Evolutionary conservation across 2,329 filamentous ascomycete species (phyloP), one percentile per base, ranked within the genome.

Genomic region (Microascus cirrosus): DNA sequence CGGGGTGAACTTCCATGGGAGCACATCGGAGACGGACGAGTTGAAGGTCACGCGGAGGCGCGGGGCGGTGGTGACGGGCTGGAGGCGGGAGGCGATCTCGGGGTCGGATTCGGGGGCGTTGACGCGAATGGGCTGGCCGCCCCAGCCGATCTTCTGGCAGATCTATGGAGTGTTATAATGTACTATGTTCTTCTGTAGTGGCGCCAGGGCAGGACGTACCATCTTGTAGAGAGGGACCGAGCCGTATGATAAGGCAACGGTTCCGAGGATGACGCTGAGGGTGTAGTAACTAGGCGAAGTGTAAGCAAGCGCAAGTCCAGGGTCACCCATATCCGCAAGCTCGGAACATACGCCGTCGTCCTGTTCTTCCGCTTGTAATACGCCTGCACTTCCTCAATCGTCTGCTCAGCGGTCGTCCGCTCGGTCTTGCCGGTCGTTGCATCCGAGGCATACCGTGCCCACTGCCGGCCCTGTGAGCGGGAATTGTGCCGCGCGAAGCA

Each of bases 1-100:
- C 1, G 94, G 94, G 1, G 85, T 85, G 72, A 99, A 99, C 70
- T 96, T 96, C 94, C 94, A 99, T 0, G 93, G 92, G 32, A 99
- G 80, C 1, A 96, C 85, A 69, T 97, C 94, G 1, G 93, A 97
- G 1, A 96, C 92, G 32, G 90, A 95, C 54, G 92, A 89, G 68
- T 91, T 94, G 81, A 99, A 99, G 28, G 92, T 97, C 63, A 99
- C 93, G 60, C 90, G 89, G 66, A 99, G 87, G 57, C 94, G 89
- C 64, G 89, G 89, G 60, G 89, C 87, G 64, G 84, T 79, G 20
- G 84, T 89, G 45, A 96, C 86, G 18, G 94, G 94, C 53, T 85
- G 81, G 52, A 99, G 82, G 58, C 92, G 89, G 54, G 80, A 79
- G 39, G 92, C 83, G 28, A 89, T 82, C 70, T 95, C 88, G 58